Evolutionary conservation across 2,329 filamentous ascomycete genomes (phyloP).

Genomic region (Fusarium tanahbumbuense): DNA sequence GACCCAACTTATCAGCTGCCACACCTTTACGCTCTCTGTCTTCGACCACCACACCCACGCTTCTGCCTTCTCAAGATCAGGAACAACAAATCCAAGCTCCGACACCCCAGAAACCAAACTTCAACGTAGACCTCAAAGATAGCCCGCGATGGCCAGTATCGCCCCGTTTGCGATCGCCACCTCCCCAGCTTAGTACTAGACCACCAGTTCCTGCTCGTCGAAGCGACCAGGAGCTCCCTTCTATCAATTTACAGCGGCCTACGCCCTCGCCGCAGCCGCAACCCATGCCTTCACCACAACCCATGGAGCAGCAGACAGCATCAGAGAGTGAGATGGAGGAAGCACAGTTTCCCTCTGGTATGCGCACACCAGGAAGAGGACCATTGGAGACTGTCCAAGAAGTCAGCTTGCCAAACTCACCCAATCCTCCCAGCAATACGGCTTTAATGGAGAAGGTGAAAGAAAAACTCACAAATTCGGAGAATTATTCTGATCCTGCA

Average conservation of each 20-base stretch:
- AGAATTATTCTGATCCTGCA: constrained; percentile 56
- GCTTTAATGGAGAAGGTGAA: constrained; percentile 63
- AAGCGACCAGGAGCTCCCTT: constrained; percentile 62
- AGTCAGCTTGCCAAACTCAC: constrained; percentile 80
- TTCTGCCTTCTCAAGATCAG: constrained; percentile 72
- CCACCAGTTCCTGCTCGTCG: constrained; percentile 59
- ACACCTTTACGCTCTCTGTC: constrained; percentile 76
- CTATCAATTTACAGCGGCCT: constrained; percentile 65
- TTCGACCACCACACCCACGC: constrained; percentile 72
- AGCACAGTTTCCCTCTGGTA: constrained; percentile 59
- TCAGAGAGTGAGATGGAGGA: constrained; percentile 68
- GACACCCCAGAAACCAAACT: constrained; percentile 71
- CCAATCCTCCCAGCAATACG: constrained; percentile 61
- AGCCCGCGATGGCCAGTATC: constrained; percentile 81
- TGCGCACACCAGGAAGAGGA: constrained; percentile 70
- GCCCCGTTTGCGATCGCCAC: constrained; percentile 81
- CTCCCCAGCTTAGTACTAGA: constrained; percentile 63
- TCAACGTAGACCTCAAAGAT: constrained; percentile 63
- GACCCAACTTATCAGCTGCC: constrained; percentile 67
- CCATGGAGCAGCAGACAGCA: constrained; percentile 53
- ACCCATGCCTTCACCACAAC: constrained; percentile 58
- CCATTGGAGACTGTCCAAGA: constrained; percentile 92
- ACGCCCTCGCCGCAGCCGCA: constrained; percentile 59
- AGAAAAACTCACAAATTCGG: constrained; percentile 59
- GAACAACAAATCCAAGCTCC: constrained; percentile 68